Conservation (phyloP, 192 early-diverging fungal genomes). For the Irineochytrium annulatum region DNA sequence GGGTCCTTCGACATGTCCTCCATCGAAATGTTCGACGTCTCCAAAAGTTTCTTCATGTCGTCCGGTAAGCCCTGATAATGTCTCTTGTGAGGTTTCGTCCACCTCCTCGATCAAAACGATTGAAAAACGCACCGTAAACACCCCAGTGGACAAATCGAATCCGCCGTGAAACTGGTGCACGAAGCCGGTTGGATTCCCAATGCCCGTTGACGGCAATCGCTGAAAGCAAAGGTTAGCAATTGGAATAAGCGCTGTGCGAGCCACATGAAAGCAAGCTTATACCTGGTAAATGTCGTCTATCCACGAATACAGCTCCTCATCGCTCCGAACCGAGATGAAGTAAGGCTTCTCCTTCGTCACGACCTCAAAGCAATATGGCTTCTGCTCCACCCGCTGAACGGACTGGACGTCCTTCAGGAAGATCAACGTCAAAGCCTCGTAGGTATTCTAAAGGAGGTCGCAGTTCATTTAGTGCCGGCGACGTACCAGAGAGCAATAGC, state of each 20-base stretch:
- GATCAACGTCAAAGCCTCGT: slow-evolving; percentile 81
- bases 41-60: slow-evolving; percentile 90
- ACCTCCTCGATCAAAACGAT: background rate
- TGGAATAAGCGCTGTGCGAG: background rate
- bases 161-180: slow-evolving; percentile 77
- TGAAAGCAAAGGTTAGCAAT: slow-evolving; percentile 16
- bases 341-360: slow-evolving; percentile 89
- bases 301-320: slow-evolving; percentile 98
- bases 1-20: slow-evolving; percentile 98
- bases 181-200: slow-evolving; percentile 80
- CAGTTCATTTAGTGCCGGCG: background rate
- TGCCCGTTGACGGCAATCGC: slow-evolving; percentile 69
- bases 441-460: slow-evolving; percentile 53
- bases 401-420: slow-evolving; percentile 88
- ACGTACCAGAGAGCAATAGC: background rate
- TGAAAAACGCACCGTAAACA: slow-evolving; percentile 34
- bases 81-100: background rate
- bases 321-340: slow-evolving; percentile 86
- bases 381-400: slow-evolving; percentile 83
- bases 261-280: background rate
- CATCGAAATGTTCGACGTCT: slow-evolving; percentile 90
- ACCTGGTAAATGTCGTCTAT: slow-evolving; percentile 96
- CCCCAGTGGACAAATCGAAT: slow-evolving; percentile 43
- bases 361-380: slow-evolving; percentile 92
- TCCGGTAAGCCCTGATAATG: slow-evolving; percentile 75